Conservation (phyloP, 192 early-diverging fungal species). For the Coemansia umbellata region DNA sequence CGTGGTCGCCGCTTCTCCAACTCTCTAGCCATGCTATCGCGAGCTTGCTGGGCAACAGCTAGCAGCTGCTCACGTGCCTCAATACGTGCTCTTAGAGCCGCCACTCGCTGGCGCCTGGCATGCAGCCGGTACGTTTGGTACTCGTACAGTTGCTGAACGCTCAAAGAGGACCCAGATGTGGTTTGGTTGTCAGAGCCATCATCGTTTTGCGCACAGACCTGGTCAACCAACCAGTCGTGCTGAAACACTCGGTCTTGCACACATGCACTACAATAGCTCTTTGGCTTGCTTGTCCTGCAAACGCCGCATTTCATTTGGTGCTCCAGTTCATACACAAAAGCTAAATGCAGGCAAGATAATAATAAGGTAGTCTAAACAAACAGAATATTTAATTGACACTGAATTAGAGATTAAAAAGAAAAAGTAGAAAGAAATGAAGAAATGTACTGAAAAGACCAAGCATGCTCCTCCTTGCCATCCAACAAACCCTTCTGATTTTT, state of each 20-base stretch:
- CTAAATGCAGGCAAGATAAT: background rate
- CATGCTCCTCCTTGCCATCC: too few species aligned
- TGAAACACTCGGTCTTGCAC: slow-evolving; percentile 38
- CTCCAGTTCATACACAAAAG: background rate
- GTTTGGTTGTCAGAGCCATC: background rate
- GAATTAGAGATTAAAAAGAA: background rate
- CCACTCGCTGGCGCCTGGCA: slow-evolving; percentile 20
- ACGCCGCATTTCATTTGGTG: slow-evolving; percentile 46
- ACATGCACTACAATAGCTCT: slow-evolving; percentile 40
- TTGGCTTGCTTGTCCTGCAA: slow-evolving; percentile 21
- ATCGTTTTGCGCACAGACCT: background rate
- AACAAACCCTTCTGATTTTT: too few species aligned
- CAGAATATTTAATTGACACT: background rate
- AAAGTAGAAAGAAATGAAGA: background rate
- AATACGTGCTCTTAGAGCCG: slow-evolving; percentile 18
- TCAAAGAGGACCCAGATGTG: background rate
- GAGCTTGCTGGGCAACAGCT: slow-evolving; percentile 11
- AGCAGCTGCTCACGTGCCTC: slow-evolving; percentile 29
- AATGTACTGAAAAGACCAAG: background rate
- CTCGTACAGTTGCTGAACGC: slow-evolving; percentile 21
- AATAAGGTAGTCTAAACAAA: background rate
- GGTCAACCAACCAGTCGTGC: slow-evolving; percentile 25
- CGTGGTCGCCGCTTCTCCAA: slow-evolving; percentile 2
- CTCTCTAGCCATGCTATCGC: background rate
- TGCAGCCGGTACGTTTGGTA: slow-evolving; percentile 21